These are phyloP conservation scores for Monosiga brevicollis DNA, from an alignment of 78 protist genomes.

Conservation along the genomic window DNA sequence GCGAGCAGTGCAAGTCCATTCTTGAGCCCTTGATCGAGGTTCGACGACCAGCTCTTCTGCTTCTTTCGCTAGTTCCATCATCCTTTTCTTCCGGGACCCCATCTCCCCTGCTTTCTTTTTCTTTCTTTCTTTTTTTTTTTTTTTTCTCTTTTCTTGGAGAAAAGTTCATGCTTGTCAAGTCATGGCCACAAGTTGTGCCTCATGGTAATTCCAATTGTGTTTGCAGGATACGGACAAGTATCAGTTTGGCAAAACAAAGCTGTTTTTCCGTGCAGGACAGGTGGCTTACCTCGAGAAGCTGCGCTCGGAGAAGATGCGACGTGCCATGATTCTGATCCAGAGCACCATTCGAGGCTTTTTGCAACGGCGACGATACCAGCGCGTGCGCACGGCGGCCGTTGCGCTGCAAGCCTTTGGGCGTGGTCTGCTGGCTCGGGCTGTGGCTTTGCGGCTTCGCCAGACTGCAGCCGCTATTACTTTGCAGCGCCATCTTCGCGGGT, in stretches of 20 bases:
- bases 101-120: too few relatives aligned
- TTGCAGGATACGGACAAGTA: conserved; percentile 9
- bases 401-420: neutral
- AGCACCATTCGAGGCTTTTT: neutral
- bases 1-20: too few relatives aligned
- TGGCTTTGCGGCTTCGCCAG: neutral
- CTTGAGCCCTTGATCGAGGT: too few relatives aligned
- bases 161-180: too few relatives aligned
- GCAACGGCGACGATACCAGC: neutral
- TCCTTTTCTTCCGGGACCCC: too few relatives aligned
- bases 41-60: too few relatives aligned
- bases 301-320: neutral
- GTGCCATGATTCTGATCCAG: neutral
- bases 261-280: conserved; percentile 34
- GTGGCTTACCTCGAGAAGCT: conserved; percentile 7
- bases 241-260: conserved; percentile 26
- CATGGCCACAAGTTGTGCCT: too few relatives aligned
- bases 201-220: too few relatives aligned
- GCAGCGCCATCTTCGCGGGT: neutral
- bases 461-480: neutral
- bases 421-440: conserved; percentile 3
- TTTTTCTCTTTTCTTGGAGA: too few relatives aligned
- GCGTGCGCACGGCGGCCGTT: neutral
- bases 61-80: too few relatives aligned
- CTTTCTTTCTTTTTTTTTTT: too few relatives aligned